Evolutionary conservation across 1,284 basidiomycete genomes (phyloP).

Genomic region (Puccinia novopanici): DNA sequence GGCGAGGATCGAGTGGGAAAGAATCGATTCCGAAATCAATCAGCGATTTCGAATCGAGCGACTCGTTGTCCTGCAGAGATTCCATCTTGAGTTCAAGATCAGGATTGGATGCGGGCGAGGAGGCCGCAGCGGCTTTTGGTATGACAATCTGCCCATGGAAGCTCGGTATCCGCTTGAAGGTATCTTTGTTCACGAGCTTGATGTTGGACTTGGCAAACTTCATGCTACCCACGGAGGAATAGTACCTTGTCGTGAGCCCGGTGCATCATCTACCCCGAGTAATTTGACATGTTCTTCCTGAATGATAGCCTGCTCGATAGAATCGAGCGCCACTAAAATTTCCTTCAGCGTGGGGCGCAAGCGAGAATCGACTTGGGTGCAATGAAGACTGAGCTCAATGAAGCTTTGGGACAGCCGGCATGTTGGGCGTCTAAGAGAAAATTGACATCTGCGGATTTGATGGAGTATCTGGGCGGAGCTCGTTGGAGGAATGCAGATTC

Average conservation of each 20-base stretch:
- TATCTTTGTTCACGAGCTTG: background rate
- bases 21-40: constrained; percentile 4
- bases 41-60: background rate
- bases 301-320: constrained; percentile 79
- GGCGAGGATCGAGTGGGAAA: constrained; percentile 15
- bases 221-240: constrained; percentile 35
- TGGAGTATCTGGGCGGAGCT: constrained; percentile 72
- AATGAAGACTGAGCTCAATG: constrained; percentile 75
- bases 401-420: constrained; percentile 76
- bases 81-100: background rate
- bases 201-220: constrained; percentile 33
- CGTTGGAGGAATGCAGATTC: constrained; percentile 67
- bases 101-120: background rate
- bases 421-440: constrained; percentile 64
- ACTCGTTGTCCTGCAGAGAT: constrained; percentile 1
- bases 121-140: constrained; percentile 5
- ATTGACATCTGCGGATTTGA: constrained; percentile 75
- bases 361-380: constrained; percentile 70
- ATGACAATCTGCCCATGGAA: constrained; percentile 38
- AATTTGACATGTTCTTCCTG: constrained; percentile 64
- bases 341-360: constrained; percentile 74
- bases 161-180: constrained; percentile 44
- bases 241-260: background rate
- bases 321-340: constrained; percentile 72
- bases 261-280: background rate